Evolutionary conservation across 75 land plant genomes (phyloP).

Genomic region (Sequoia sempervirens): DNA sequence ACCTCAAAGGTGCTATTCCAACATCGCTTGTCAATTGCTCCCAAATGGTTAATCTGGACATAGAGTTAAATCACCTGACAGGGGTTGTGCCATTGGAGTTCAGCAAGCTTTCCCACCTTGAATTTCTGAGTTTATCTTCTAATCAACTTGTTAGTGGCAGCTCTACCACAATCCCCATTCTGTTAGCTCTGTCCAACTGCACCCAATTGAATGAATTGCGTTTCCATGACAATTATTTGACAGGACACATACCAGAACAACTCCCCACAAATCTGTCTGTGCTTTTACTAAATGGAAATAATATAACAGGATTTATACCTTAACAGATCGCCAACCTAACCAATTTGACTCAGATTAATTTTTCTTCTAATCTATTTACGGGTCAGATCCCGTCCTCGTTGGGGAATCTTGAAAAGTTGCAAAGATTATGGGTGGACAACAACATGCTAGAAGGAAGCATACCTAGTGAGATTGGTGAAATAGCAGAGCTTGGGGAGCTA

Average conservation of each 20-base stretch:
- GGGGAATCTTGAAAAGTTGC: slow-evolving; percentile 6
- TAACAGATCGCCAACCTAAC: slow-evolving; percentile 5
- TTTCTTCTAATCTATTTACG: slow-evolving; percentile 15
- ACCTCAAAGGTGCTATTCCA: slow-evolving; percentile 9
- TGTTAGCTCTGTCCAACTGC: slow-evolving; percentile 2
- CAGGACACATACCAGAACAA: background rate
- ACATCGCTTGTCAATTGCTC: slow-evolving; percentile 17
- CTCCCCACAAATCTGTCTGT: background rate
- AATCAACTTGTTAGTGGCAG: slow-evolving; percentile 2
- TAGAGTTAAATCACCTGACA: slow-evolving; percentile 19
- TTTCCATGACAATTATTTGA: background rate
- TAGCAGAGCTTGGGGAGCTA: slow-evolving; percentile 12
- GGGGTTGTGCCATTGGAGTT: slow-evolving; percentile 21
- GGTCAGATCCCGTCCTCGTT: slow-evolving; percentile 15
- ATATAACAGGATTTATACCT: background rate
- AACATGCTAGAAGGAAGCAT: slow-evolving; percentile 18
- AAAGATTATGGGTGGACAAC: slow-evolving; percentile 13
- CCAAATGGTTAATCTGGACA: background rate
- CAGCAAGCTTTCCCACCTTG: background rate
- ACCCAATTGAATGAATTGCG: background rate
- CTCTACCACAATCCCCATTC: background rate
- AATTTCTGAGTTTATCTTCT: background rate
- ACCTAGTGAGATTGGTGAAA: slow-evolving; percentile 15
- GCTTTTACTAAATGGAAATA: background rate
- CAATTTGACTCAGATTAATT: background rate